Evolutionary conservation across 345 rosid genomes (phyloP), one percentile per base, ranked within the genome.

Genomic region (Euclidium syriacum): DNA sequence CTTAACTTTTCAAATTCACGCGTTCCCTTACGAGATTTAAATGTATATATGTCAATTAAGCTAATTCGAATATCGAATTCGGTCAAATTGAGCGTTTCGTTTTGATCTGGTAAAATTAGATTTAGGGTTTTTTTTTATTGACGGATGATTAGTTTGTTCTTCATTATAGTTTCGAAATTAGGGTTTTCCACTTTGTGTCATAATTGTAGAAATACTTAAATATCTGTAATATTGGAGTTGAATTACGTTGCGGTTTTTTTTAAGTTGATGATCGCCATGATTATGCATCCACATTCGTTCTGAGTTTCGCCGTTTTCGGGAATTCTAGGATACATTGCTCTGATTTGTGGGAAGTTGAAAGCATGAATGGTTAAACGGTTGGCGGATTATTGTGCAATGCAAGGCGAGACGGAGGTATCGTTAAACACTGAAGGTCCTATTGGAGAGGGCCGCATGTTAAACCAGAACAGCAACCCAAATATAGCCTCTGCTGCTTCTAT

Each of bases 381-480:
- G 15, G 5, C 9, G 46, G 4, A 25, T 59, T 14, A 24, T 36
- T 18, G 48, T n/a, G 42, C 65, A 58, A 72, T 72, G 75, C 75
- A 72, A 65, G 51, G 35, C 22, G 66, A 72, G 16, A 14, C 30
- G 20, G 67, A 61, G 34, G 73, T 61, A 0, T 25, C 44, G 55
- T 52, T 61, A 62, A 71, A 16, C 41, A 46, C 24, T n/a, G 35
- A 57, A 64, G 66, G 71, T 58, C 57, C 75, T 50, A 2, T 58
- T 3, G 55, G 51, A 7, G 65, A 72, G 51, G 75, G 62, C 61
- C 69, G 18, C 0, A 0, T 57, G 20, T 22, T 51, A 44, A 73
- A 73, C 75, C 83, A 75, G 67, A 79, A 73, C 62, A 80, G 70
- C 52, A 79, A 71, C 70, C 73, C 73, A 6, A 57, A 52, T 48